Percentiles rank a stretch among this genome's conserved stretches.
Conservation (phyloP, 371 early-diverging fungal genomes). For the Gilbertella persicaria region DNA sequence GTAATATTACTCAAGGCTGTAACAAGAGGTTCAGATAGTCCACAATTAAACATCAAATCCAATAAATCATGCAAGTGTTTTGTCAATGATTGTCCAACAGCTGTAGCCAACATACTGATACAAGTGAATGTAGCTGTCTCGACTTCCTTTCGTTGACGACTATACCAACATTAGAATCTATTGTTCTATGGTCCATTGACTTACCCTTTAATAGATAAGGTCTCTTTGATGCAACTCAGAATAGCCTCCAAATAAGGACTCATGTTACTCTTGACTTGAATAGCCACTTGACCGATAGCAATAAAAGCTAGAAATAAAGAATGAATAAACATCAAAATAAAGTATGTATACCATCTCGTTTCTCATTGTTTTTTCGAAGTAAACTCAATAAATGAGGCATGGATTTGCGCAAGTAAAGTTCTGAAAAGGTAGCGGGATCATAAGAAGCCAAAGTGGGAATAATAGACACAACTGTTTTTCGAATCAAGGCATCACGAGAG, state of each 20-base stretch:
- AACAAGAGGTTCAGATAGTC: conserved; percentile 82
- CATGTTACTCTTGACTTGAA: conserved; percentile 82
- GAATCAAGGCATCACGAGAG: conserved; percentile 79
- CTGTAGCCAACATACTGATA: conserved; percentile 85
- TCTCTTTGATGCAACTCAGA: conserved; percentile 73
- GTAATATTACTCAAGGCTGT: conserved; percentile 82
- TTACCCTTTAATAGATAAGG: conserved; percentile 58
- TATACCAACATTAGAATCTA: conserved; percentile 6
- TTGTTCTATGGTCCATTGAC: neutral
- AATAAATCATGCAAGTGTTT: conserved; percentile 86
- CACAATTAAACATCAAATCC: conserved; percentile 90
- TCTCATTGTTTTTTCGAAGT: conserved; percentile 80
- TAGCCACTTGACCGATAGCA: conserved; percentile 87
- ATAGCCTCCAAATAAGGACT: conserved; percentile 80
- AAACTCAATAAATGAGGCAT: conserved; percentile 80
- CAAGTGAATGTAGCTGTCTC: conserved; percentile 84
- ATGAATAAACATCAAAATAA: neutral
- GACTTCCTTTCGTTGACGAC: conserved; percentile 59
- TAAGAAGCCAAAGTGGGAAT: conserved; percentile 86
- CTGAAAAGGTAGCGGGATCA: conserved; percentile 78
- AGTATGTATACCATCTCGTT: conserved; percentile 53
- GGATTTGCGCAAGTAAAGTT: conserved; percentile 68
- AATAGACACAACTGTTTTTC: conserved; percentile 81
- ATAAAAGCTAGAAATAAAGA: conserved; percentile 64
- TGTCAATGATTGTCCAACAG: conserved; percentile 88